phyloP scores from a whole-genome alignment of 2,329 filamentous ascomycete species.

The Elsinoe necatrix region DNA sequence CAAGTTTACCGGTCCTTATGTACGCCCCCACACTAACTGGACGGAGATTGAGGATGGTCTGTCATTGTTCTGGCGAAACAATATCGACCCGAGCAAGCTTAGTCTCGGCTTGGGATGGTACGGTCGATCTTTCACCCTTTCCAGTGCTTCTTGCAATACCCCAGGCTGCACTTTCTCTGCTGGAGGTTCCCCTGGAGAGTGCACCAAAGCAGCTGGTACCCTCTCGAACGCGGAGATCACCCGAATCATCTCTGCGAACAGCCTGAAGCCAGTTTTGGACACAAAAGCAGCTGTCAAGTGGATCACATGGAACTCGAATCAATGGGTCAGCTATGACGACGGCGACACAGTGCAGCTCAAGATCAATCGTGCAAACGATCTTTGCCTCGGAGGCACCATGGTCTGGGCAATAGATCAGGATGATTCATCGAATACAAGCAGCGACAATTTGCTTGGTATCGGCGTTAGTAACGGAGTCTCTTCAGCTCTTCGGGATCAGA shows the following conservation, averaged over 20 bases:
- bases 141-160: slow-evolving; percentile 19
- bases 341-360: slow-evolving; percentile 29
- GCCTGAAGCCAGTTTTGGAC: slow-evolving; percentile 21
- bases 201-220: slow-evolving; percentile 27
- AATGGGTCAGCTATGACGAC: slow-evolving; percentile 38
- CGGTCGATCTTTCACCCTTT: slow-evolving; percentile 29
- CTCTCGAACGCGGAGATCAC: slow-evolving; percentile 33
- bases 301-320: slow-evolving; percentile 25
- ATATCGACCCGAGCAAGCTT: slow-evolving; percentile 36
- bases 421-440: neutral
- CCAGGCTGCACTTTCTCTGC: slow-evolving; percentile 21
- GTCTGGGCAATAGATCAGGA: slow-evolving; percentile 18
- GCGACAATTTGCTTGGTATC: no score
- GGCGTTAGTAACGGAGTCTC: no score
- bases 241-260: slow-evolving; percentile 23
- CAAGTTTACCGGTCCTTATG: slow-evolving; percentile 26
- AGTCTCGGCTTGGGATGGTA: slow-evolving; percentile 23
- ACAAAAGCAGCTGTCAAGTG: slow-evolving; percentile 28
- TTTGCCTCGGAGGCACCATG: slow-evolving; percentile 28
- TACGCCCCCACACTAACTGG: slow-evolving; percentile 39
- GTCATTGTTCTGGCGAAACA: slow-evolving; percentile 40
- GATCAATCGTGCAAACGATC: slow-evolving; percentile 26
- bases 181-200: slow-evolving; percentile 24
- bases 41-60: slow-evolving; percentile 38
- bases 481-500: no score